Conservation (phyloP, 768 basidiomycete species). For the Chalciporus pseudorubinellus region DNA sequence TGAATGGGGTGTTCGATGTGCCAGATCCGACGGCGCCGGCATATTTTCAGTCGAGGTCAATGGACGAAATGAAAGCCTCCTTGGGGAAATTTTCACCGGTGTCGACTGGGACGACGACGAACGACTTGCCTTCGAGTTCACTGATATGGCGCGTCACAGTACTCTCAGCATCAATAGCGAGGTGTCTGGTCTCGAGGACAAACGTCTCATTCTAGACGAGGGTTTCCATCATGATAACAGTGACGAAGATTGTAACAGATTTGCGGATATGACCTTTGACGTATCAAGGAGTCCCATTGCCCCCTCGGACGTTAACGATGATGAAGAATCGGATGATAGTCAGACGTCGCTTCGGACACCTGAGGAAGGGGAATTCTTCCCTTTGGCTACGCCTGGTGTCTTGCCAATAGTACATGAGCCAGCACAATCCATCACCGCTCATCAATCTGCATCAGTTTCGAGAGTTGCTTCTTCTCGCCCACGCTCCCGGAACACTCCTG, state of each 20-base stretch:
- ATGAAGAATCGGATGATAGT: conserved; percentile 29
- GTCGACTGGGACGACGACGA: conserved; percentile 26
- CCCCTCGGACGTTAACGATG: conserved; percentile 28
- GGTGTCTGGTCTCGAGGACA: conserved; percentile 2
- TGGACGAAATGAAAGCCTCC: conserved; percentile 24
- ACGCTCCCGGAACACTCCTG: conserved; percentile 20
- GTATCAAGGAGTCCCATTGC: conserved; percentile 16
- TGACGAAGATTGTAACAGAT: conserved; percentile 4
- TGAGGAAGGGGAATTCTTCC: conserved; percentile 21
- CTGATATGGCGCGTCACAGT: not conserved
- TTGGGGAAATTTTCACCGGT: conserved; percentile 23
- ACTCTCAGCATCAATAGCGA: not conserved
- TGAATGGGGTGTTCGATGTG: conserved; percentile 30
- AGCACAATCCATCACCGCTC: not conserved
- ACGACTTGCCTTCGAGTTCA: conserved; percentile 20
- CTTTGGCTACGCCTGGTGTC: conserved; percentile 2
- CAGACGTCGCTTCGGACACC: conserved; percentile 27
- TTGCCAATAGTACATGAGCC: not conserved
- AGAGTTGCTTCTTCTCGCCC: conserved; percentile 27
- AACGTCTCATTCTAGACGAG: conserved; percentile 4
- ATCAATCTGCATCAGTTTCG: conserved; percentile 12
- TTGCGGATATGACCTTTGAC: conserved; percentile 19
- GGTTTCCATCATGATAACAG: conserved; percentile 8
- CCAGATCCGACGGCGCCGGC: conserved; percentile 12
- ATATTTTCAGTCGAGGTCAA: conserved; percentile 24